phyloP scores from a whole-genome alignment of 2,329 filamentous ascomycete genomes.

The Apiospora arundinis region DNA sequence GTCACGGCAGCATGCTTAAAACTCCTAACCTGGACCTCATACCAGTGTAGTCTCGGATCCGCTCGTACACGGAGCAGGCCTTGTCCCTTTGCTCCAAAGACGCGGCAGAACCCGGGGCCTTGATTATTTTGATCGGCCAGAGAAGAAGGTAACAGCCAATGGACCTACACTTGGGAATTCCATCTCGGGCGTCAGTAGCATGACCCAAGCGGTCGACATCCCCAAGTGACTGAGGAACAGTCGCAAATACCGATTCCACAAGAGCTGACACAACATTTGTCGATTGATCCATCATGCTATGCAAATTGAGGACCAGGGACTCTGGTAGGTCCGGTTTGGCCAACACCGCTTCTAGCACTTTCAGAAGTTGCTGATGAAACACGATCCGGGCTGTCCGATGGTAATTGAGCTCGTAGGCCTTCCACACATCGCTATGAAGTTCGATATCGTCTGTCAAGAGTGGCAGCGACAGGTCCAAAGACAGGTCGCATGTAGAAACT shows the following conservation, averaged over 20 bases:
- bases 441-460: constrained; percentile 35
- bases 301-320: constrained; percentile 25
- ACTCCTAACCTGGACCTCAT: constrained; percentile 44
- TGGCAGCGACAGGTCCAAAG: constrained; percentile 22
- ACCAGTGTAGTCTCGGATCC: constrained; percentile 47
- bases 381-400: constrained; percentile 45
- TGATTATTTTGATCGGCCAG: constrained; percentile 47
- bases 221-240: constrained; percentile 45
- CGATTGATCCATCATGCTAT: constrained; percentile 29
- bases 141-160: constrained; percentile 47
- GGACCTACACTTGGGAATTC: constrained; percentile 37
- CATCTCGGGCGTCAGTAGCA: constrained; percentile 26
- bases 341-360: constrained; percentile 34
- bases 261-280: constrained; percentile 37
- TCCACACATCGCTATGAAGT: constrained; percentile 47
- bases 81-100: constrained; percentile 37
- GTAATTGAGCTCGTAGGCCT: constrained; percentile 50
- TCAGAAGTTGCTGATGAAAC: constrained; percentile 43
- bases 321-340: constrained; percentile 24
- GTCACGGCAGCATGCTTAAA: constrained; percentile 28
- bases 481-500: constrained; percentile 31
- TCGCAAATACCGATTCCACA: constrained; percentile 42
- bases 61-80: constrained; percentile 40
- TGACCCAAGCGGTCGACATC: constrained; percentile 40
- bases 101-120: constrained; percentile 32